phyloP scores from a whole-genome alignment of 495 filamentous ascomycete species.

The Aspergillus sclerotiicarbonarius region DNA sequence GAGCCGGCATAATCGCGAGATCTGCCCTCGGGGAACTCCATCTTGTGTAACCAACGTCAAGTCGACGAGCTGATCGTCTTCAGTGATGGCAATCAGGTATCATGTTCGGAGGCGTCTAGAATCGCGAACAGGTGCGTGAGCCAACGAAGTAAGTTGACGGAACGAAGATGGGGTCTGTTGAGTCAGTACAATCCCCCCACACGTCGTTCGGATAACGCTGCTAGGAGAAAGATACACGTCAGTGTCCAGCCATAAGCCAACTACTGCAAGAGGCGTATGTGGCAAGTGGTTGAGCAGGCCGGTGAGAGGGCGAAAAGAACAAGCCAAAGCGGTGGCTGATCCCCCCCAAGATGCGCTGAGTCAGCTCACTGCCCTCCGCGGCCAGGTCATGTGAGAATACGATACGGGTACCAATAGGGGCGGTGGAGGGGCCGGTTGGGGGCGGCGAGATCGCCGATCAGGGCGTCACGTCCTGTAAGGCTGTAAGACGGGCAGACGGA shows the following conservation, averaged over 20 bases:
- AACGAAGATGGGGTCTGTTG: neutral
- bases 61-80: slow-evolving; percentile 23
- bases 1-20: slow-evolving; percentile 18
- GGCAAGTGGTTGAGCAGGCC: neutral
- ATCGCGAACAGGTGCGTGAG: neutral
- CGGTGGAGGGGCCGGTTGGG: neutral
- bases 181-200: neutral
- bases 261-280: neutral
- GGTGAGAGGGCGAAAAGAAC: neutral
- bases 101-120: slow-evolving; percentile 17
- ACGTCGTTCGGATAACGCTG: neutral
- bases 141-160: neutral
- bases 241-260: neutral
- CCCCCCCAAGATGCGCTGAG: neutral
- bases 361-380: neutral
- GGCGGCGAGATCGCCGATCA: neutral
- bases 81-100: slow-evolving; percentile 23
- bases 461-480: neutral
- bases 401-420: neutral
- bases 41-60: slow-evolving; percentile 15
- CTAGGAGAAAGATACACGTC: neutral
- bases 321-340: neutral
- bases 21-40: slow-evolving; percentile 27
- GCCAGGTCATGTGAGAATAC: neutral
- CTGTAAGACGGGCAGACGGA: too few species aligned